A percentile compares a stretch with the other conserved stretches of the same genome.
phyloP scores from a whole-genome alignment of 179 eudicot genomes.

The Silene noctiflora region DNA sequence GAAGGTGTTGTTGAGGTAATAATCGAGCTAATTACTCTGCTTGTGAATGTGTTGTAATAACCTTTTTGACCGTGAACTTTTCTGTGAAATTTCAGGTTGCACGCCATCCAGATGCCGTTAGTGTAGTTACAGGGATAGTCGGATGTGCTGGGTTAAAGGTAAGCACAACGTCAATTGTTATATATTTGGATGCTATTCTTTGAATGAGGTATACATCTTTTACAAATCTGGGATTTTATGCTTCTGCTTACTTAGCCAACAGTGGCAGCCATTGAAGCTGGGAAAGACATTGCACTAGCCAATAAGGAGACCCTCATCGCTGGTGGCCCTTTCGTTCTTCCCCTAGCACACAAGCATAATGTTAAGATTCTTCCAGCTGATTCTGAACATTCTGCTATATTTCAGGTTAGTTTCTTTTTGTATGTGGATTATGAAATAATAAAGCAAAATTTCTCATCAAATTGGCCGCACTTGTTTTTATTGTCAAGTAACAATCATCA shows the following conservation, averaged over 20 bases:
- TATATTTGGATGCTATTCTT: neutral
- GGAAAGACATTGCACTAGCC: conserved; percentile 92
- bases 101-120: conserved; percentile 89
- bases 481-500: too few relatives aligned
- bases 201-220: neutral
- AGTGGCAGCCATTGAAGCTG: conserved; percentile 96
- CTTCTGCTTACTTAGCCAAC: conserved; percentile 56
- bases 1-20: conserved; percentile 86
- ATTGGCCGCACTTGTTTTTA: too few relatives aligned
- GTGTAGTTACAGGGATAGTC: conserved; percentile 95
- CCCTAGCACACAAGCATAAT: conserved; percentile 90
- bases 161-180: neutral
- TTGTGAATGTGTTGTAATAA: neutral
- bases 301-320: conserved; percentile 98
- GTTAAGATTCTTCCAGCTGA: conserved; percentile 99
- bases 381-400: conserved; percentile 97
- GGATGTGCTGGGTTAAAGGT: conserved; percentile 99
- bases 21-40: neutral
- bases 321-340: conserved; percentile 98
- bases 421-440: neutral
- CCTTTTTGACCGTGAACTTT: too few relatives aligned
- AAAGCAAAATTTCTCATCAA: too few relatives aligned
- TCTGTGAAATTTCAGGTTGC: conserved; percentile 62
- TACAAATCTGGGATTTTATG: neutral
- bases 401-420: conserved; percentile 52